phyloP scores from a whole-genome alignment of 1,284 basidiomycete species.

The Trichosporon asahii region DNA sequence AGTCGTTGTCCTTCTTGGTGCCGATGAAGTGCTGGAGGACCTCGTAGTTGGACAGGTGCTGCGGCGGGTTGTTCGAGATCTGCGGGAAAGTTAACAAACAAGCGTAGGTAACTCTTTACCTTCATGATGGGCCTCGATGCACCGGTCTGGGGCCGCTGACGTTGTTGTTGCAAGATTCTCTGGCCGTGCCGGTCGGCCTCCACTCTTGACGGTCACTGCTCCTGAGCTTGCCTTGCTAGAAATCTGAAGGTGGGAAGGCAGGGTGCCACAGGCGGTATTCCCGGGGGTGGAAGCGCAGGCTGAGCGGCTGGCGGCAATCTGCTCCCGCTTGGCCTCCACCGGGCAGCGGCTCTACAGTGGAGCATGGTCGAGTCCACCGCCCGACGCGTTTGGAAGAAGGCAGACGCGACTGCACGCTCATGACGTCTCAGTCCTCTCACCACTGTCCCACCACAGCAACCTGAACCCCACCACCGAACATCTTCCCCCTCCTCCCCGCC shows the following conservation, averaged over 20 bases:
- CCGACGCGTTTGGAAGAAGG: slow-evolving; percentile 6
- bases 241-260: background rate
- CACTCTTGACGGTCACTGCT: background rate
- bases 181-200: background rate
- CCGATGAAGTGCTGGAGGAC: slow-evolving; percentile 74
- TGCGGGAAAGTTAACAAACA: slow-evolving; percentile 39
- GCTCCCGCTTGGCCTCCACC: slow-evolving; percentile 6
- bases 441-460: background rate
- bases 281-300: background rate
- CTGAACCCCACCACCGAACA: background rate
- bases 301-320: slow-evolving; percentile 3
- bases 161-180: background rate
- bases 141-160: background rate
- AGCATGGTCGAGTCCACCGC: background rate
- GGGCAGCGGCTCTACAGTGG: background rate
- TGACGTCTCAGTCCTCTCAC: background rate
- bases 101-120: background rate
- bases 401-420: background rate
- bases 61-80: slow-evolving; percentile 73
- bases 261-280: slow-evolving; percentile 4
- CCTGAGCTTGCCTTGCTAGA: background rate
- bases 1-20: slow-evolving; percentile 63
- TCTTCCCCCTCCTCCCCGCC: background rate
- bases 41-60: slow-evolving; percentile 80
- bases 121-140: slow-evolving; percentile 19